phyloP scores from a whole-genome alignment of 2,329 filamentous ascomycete genomes.

The Paecilomyces fulvus region DNA sequence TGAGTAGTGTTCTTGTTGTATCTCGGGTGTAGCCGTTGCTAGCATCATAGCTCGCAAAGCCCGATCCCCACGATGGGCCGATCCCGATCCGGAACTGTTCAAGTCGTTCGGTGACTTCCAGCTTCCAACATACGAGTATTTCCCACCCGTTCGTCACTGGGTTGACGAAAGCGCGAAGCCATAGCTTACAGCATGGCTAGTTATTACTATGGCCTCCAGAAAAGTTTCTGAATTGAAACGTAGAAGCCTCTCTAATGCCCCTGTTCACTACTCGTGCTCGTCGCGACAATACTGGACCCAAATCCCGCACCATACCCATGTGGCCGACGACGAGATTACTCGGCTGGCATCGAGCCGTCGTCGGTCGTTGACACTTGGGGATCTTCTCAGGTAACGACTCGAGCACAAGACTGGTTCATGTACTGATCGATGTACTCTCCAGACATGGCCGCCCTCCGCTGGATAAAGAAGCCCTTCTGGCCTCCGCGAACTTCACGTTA shows the following conservation, averaged over 20 bases:
- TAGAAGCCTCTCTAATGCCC: not conserved
- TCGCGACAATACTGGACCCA: conserved; percentile 27
- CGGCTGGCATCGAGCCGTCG: conserved; percentile 69
- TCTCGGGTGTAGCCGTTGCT: no score
- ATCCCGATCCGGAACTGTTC: not conserved
- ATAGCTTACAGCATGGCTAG: not conserved
- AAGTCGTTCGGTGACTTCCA: not conserved
- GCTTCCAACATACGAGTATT: no score
- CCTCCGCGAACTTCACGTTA: conserved; percentile 92
- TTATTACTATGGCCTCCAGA: not conserved
- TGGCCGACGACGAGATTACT: conserved; percentile 67
- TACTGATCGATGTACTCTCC: conserved; percentile 2
- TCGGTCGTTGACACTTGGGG: conserved; percentile 73
- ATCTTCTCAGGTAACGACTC: conserved; percentile 69
- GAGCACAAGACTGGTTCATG: not conserved
- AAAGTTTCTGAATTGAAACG: not conserved
- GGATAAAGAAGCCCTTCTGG: conserved; percentile 67
- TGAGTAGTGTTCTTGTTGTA: no score
- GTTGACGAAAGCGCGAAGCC: not conserved
- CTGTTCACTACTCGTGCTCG: not conserved
- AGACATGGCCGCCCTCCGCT: conserved; percentile 77
- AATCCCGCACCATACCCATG: conserved; percentile 41
- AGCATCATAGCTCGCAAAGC: not conserved
- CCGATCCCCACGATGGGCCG: not conserved
- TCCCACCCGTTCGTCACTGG: not conserved